Evolutionary conservation across 169 alveolate genomes (phyloP).

Genomic region (Plasmodium fragile): DNA sequence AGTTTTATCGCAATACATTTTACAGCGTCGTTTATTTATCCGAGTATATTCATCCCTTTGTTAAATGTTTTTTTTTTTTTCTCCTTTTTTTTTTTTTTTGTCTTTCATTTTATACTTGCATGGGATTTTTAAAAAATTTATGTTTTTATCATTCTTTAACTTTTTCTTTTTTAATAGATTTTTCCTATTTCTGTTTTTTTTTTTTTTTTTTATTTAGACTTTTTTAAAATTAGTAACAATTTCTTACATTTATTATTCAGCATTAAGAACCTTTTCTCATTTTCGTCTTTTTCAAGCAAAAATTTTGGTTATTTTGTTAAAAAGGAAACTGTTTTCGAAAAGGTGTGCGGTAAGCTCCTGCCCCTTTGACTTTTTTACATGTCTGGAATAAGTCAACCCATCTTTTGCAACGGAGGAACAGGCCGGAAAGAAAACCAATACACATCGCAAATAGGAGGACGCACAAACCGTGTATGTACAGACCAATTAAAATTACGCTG

Average conservation of each 20-base stretch:
- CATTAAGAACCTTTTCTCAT: background rate
- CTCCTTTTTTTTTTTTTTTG: background rate
- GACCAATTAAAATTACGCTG: background rate
- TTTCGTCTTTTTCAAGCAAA: background rate
- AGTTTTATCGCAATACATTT: background rate
- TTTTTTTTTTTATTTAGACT: background rate
- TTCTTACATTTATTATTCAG: background rate
- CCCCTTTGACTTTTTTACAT: background rate
- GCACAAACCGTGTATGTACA: background rate
- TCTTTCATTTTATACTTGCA: background rate
- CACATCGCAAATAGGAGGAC: background rate
- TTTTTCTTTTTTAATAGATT: background rate
- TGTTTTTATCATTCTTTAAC: background rate
- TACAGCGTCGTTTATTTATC: constrained; percentile 1
- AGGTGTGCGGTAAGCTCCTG: background rate
- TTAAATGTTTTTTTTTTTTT: background rate
- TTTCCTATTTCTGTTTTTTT: background rate
- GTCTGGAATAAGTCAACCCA: background rate
- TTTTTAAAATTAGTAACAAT: background rate
- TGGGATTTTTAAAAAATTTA: background rate
- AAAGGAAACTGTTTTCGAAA: background rate
- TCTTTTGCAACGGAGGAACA: background rate
- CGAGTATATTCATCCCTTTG: background rate
- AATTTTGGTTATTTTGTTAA: background rate
- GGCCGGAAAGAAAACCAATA: background rate